Base-by-base conservation (phyloP, 768 basidiomycete genomes). In the Fistulinella prunicolor region DNA sequence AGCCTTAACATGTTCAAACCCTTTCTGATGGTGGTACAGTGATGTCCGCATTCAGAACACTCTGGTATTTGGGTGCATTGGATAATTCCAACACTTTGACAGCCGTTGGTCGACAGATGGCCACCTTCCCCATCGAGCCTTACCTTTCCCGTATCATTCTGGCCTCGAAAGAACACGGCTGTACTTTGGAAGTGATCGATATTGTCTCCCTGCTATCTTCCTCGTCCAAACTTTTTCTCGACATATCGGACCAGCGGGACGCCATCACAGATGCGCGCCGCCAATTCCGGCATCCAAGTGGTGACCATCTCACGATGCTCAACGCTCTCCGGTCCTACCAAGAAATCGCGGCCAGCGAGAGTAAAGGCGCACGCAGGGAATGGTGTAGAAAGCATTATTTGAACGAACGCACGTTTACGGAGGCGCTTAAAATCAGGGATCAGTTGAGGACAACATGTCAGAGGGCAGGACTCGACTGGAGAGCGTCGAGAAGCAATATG, bases 101-200 rank as follows among this genome's bases (percentile, higher is more conserved):
- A 0, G 57, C 73, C 0, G 66, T 87, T 4, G 96, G 96, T 2
- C 79, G 82, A 5, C 71, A 82, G 52, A 97, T 99, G 89, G 85
- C 93, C 3, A 61, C 73, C n/a, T 91, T 94, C 61, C 96, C 96
- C 3, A 79, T 96, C n/a, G 93, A 97, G 56, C 93, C 95, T 1
- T 70, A 81, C 26, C 79, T 84, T 46, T 82, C 94, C 0, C 83
- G 91, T 24, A 79, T 86, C 35, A 69, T 98, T 26, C 71, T 98
- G 44, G 86, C 88, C 13, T 89, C 95, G 1, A 78, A 80, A 59
- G 76, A 79, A 17, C 71, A 83, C 44, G 78, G 77, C 2, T 97
- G 92, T 70, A 81, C 86, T 0, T 61, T 72, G 16, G 92, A 95
- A 66, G 75, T 95, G 32, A 73, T 97, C 55, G 83, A 88, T 57